phyloP scores from a whole-genome alignment of 169 alveolate genomes.

The Cryptosporidium felis region DNA sequence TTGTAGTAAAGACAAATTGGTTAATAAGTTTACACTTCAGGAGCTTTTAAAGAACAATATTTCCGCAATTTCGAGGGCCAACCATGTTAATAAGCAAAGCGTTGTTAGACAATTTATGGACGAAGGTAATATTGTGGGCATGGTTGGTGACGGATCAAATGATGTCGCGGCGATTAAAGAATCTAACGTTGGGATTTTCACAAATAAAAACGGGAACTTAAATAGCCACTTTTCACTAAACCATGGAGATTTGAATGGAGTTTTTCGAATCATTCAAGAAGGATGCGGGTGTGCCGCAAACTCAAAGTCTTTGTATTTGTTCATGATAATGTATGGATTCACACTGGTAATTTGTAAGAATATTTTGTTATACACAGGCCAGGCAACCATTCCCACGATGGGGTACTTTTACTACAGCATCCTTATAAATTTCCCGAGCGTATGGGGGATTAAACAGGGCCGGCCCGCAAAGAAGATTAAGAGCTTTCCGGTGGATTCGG shows the following conservation, averaged over 20 bases:
- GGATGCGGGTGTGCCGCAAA: constrained; percentile 25
- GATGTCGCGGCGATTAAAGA: constrained; percentile 44
- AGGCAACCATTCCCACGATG: constrained; percentile 56
- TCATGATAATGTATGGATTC: constrained; percentile 52
- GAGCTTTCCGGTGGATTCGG: constrained; percentile 20
- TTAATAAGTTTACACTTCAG: background rate
- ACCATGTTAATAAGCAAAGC: constrained; percentile 8
- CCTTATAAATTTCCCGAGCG: constrained; percentile 53
- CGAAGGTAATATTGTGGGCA: constrained; percentile 10
- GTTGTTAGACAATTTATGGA: constrained; percentile 21
- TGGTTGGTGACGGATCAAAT: constrained; percentile 69
- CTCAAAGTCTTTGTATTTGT: constrained; percentile 34
- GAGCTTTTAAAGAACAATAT: constrained; percentile 3
- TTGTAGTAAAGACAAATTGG: no score
- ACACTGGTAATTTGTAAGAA: constrained; percentile 38
- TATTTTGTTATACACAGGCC: constrained; percentile 28
- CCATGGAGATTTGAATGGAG: background rate
- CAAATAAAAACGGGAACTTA: background rate
- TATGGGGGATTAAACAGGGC: constrained; percentile 32
- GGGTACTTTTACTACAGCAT: constrained; percentile 57
- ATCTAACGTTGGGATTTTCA: constrained; percentile 29
- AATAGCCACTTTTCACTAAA: background rate
- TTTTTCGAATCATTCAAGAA: constrained; percentile 13
- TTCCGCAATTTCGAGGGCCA: constrained; percentile 25
- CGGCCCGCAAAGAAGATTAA: constrained; percentile 28